Evolutionary conservation across 2,329 filamentous ascomycete species (phyloP).

Genomic region (Chlorencoelia australis): DNA sequence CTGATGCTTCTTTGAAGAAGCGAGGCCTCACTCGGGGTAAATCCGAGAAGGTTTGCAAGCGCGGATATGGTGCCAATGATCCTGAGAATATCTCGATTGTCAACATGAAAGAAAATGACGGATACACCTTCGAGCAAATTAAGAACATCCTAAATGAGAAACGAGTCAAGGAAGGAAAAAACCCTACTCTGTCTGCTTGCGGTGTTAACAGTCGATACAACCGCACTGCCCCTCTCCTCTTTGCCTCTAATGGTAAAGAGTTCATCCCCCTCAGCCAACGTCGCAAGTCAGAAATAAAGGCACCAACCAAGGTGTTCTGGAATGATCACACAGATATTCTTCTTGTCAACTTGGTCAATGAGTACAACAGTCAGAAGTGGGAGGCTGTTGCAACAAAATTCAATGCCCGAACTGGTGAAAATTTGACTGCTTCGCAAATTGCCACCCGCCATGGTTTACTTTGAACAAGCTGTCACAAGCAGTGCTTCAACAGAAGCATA

Average conservation of each 20-base stretch:
- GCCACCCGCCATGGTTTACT: too few species aligned
- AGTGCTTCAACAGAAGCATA: too few species aligned
- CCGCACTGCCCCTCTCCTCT: slow-evolving; percentile 25
- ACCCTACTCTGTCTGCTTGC: slow-evolving; percentile 16
- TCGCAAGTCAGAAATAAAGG: slow-evolving; percentile 2
- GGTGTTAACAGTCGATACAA: slow-evolving; percentile 23
- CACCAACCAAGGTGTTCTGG: slow-evolving; percentile 9
- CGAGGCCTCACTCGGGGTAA: slow-evolving; percentile 14
- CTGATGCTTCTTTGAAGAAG: slow-evolving; percentile 21
- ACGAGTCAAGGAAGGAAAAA: slow-evolving; percentile 12
- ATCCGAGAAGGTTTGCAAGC: slow-evolving; percentile 13
- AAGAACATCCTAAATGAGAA: slow-evolving; percentile 15
- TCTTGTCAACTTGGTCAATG: slow-evolving; percentile 12
- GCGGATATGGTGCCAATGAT: slow-evolving; percentile 24
- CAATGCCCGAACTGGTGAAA: slow-evolving; percentile 8
- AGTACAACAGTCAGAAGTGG: slow-evolving; percentile 19
- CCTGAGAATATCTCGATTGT: slow-evolving; percentile 26
- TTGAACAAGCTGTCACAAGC: too few species aligned
- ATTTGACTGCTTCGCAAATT: slow-evolving; percentile 3
- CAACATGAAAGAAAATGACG: slow-evolving; percentile 19
- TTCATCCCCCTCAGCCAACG: slow-evolving; percentile 19
- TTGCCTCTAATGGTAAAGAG: slow-evolving; percentile 15
- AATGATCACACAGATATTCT: slow-evolving; percentile 12
- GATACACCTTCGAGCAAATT: slow-evolving; percentile 17
- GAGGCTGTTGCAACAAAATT: slow-evolving; percentile 11